Percentiles rank a stretch among this genome's conserved stretches.
Conservation (phyloP, 768 basidiomycete genomes). For the Nidularia pulvinata region DNA sequence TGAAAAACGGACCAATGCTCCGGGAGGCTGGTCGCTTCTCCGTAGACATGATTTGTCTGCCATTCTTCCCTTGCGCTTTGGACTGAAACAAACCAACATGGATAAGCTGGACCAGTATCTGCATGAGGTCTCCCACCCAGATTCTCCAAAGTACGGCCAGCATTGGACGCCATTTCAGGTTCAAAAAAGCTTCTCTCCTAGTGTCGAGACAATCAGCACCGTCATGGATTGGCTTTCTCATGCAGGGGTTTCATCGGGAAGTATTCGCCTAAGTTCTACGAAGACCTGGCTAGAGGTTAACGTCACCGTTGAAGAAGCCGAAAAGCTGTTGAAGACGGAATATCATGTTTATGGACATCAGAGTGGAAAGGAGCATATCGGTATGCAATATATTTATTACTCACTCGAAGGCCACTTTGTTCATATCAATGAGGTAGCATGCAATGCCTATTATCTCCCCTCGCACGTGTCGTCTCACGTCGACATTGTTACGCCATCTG, state of each 20-base stretch:
- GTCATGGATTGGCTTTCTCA: conserved; percentile 40
- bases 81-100: conserved; percentile 41
- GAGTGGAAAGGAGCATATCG: conserved; percentile 30
- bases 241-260: conserved; percentile 26
- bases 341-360: conserved; percentile 41
- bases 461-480: conserved; percentile 31
- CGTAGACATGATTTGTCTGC: conserved; percentile 29
- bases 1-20: conserved; percentile 33
- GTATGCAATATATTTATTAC: conserved; percentile 17
- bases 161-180: conserved; percentile 43
- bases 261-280: conserved; percentile 26
- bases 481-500: conserved; percentile 33
- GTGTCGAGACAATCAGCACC: conserved; percentile 26
- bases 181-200: conserved; percentile 38
- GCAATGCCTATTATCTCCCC: conserved; percentile 30
- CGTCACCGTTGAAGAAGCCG: conserved; percentile 36
- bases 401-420: background rate
- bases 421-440: conserved; percentile 15
- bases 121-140: conserved; percentile 42
- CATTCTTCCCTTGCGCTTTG: conserved; percentile 41
- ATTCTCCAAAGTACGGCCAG: conserved; percentile 42
- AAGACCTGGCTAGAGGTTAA: conserved; percentile 36
- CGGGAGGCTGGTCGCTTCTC: conserved; percentile 37
- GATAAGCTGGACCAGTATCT: conserved; percentile 38
- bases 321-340: conserved; percentile 36